Conservation (phyloP, 78 protist genomes). For the Paratrimastix pyriformis region DNA sequence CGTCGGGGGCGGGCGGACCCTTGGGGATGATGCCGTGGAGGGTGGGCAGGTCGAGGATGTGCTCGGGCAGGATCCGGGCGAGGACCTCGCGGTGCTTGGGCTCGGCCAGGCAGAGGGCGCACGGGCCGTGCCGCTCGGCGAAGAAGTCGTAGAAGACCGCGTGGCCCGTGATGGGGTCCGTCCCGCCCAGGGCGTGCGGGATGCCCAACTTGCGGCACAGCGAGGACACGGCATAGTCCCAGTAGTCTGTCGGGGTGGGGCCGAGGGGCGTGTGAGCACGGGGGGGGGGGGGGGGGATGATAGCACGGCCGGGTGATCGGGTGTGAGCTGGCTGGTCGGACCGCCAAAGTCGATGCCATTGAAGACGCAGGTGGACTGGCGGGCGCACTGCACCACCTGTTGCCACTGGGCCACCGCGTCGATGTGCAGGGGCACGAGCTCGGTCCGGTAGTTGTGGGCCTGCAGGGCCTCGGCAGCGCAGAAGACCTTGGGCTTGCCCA, state of each 20-base stretch:
- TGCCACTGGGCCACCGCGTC: slow-evolving; percentile 13
- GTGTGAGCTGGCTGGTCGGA: too few species aligned
- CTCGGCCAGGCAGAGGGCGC: too few species aligned
- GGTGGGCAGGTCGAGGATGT: too few species aligned
- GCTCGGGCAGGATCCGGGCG: too few species aligned
- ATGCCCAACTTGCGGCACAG: background rate
- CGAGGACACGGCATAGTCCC: slow-evolving; percentile 15
- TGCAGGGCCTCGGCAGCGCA: background rate
- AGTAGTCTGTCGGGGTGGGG: too few species aligned
- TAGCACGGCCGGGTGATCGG: too few species aligned
- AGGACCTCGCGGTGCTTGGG: too few species aligned
- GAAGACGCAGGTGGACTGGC: background rate
- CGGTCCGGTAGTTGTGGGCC: background rate
- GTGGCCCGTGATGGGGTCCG: background rate
- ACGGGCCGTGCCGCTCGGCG: too few species aligned
- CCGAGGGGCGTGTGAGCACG: too few species aligned
- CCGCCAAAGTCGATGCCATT: slow-evolving; percentile 21
- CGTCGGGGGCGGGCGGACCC: too few species aligned
- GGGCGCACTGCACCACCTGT: background rate
- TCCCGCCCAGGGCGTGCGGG: background rate
- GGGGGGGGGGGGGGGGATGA: too few species aligned
- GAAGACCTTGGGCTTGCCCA: slow-evolving; percentile 10
- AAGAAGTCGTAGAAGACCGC: slow-evolving; percentile 17
- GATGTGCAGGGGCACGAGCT: background rate
- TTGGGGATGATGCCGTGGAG: too few species aligned